Base-by-base conservation (phyloP, 805 yeast genomes). In the Candida stauntonica region DNA sequence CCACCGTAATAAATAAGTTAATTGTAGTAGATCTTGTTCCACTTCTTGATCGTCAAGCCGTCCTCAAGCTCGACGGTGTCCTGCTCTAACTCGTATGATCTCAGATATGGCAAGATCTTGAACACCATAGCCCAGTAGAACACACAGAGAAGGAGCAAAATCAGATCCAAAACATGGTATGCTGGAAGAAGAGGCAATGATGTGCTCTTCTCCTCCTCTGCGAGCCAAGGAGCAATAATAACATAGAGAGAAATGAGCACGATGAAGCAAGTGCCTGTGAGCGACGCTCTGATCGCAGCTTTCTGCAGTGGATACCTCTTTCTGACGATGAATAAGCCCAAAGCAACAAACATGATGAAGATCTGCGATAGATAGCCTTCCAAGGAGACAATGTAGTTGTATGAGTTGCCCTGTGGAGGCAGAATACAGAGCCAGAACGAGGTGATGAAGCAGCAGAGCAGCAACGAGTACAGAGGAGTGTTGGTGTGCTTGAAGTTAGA, bases 311-410 rank as follows among this genome's bases (percentile, higher is more conserved):
- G 77, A 35, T 72, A 65, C 36, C 77, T 62, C 23, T 46, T 60
- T 42, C 86, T 64, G 15, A 78, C 55, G 9, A 81, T 62, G 31
- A 79, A 70, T 0, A 81, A 52, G 0, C 88, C 89, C 7, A 74
- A 42, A 0, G 81, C 76, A 1, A 74, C 68, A 14, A 79, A 56
- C 0, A 72, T 67, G 14, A 74, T 58, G 41, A 78, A 78, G 5
- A 71, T 39, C 43, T 69, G 75, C 36, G 57, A 62, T 15, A 72
- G 73, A 42, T 68, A 70, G 11, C 73, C 69, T 42, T 72, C 76
- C 49, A 72, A 57, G 11, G 68, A 61, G 5, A 71, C 66, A 35
- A 70, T 57, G 42, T 67, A 67, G 33, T 64, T 66, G 51, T 63
- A 71, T 3, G 68, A 53, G 14, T 57, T 43, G 0, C 66, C 66